Conservation (phyloP, 768 basidiomycete species). For the Cyclocybe cylindracea region DNA sequence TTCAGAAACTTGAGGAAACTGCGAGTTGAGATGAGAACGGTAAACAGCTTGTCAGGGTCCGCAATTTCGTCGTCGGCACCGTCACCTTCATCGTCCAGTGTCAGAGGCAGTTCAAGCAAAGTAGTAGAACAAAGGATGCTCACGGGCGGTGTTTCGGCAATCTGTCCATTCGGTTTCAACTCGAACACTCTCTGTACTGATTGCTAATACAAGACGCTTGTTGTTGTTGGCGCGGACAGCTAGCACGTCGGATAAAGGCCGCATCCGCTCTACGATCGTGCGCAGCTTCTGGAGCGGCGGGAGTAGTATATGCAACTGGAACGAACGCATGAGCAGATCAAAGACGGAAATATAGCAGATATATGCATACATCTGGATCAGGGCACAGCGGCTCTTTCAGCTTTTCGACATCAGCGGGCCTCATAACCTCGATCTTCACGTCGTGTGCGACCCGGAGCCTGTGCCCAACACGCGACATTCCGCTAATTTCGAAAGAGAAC, state of each 20-base stretch:
- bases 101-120: conserved; percentile 7
- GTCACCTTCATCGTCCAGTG: conserved; percentile 30
- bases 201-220: conserved; percentile 53
- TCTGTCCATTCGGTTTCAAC: conserved; percentile 80
- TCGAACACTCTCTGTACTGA: conserved; percentile 71
- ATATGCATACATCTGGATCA: conserved; percentile 69
- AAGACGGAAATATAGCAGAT: background rate
- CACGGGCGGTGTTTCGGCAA: conserved; percentile 65
- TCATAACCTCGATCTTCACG: conserved; percentile 80
- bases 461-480: conserved; percentile 62
- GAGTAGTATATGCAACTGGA: conserved; percentile 74
- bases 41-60: conserved; percentile 61
- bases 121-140: conserved; percentile 8
- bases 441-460: conserved; percentile 74
- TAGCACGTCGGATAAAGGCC: conserved; percentile 68
- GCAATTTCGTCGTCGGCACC: conserved; percentile 37
- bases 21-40: conserved; percentile 68
- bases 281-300: conserved; percentile 76
- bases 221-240: conserved; percentile 67
- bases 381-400: conserved; percentile 84
- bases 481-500: conserved; percentile 74
- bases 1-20: conserved; percentile 83
- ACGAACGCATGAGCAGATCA: background rate
- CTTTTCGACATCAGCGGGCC: conserved; percentile 68
- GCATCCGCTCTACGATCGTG: conserved; percentile 76